Evolutionary conservation across 108 stramenopile genomes (phyloP).

Genomic region (Cyclotella baltica): DNA sequence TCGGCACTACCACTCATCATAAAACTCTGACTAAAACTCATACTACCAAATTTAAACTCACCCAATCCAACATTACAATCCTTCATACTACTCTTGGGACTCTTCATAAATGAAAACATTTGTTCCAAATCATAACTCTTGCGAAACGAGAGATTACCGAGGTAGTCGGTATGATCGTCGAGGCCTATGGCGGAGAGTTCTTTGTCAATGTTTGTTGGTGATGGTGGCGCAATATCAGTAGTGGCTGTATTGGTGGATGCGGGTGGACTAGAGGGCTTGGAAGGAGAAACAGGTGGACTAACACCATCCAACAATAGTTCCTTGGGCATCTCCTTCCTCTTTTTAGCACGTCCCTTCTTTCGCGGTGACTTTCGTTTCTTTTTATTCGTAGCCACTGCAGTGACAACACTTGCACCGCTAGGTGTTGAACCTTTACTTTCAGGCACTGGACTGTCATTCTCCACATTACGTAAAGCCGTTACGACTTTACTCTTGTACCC

Average conservation of each 20-base stretch:
- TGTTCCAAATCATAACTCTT: slow-evolving; percentile 48
- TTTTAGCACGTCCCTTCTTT: too few species aligned
- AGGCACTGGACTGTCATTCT: neutral
- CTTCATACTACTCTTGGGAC: slow-evolving; percentile 5
- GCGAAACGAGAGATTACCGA: slow-evolving; percentile 36
- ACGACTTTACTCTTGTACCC: slow-evolving; percentile 9
- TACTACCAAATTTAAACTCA: slow-evolving; percentile 16
- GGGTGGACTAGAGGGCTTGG: neutral
- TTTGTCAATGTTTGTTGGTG: slow-evolving; percentile 34
- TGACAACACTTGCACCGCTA: too few species aligned
- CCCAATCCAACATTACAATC: neutral
- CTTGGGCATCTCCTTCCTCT: too few species aligned
- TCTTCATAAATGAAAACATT: slow-evolving; percentile 42
- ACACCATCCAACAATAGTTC: neutral
- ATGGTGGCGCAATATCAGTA: neutral
- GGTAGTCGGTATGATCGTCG: slow-evolving; percentile 21
- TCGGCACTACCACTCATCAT: slow-evolving; percentile 1
- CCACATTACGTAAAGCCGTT: neutral
- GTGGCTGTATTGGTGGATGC: neutral
- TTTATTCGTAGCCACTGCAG: too few species aligned
- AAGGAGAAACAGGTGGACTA: neutral
- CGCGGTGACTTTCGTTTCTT: neutral
- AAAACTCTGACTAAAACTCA: slow-evolving; percentile 16
- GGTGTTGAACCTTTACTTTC: too few species aligned
- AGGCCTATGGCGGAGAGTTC: slow-evolving; percentile 28